Conservation (phyloP, 2,329 filamentous ascomycete genomes). For the Lasiodiplodia hormozganensis region DNA sequence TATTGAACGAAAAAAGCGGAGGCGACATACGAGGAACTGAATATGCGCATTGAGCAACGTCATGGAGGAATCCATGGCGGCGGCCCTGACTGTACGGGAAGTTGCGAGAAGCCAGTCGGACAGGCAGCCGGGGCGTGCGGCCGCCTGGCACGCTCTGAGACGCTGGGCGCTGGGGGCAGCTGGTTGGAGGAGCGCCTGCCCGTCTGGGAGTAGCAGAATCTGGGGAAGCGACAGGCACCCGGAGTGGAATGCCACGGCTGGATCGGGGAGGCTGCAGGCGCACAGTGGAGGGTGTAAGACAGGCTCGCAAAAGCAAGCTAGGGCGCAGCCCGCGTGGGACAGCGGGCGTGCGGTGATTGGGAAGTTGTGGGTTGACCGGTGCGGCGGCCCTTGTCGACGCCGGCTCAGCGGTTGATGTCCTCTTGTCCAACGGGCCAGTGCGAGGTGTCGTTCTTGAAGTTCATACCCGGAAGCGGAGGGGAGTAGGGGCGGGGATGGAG, state of each 20-base stretch:
- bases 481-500: constrained; percentile 6
- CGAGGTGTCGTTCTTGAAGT: constrained; percentile 50
- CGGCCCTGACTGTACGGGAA: neutral
- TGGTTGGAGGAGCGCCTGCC: constrained; percentile 10
- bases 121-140: constrained; percentile 1
- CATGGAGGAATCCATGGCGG: constrained; percentile 52
- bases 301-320: constrained; percentile 26
- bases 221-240: constrained; percentile 15
- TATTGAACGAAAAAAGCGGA: constrained; percentile 31
- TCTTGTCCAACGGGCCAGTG: constrained; percentile 56
- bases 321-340: constrained; percentile 11
- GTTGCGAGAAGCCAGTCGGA: constrained; percentile 1
- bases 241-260: constrained; percentile 4
- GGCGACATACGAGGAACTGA: constrained; percentile 54
- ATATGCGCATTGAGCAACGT: constrained; percentile 57
- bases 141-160: neutral
- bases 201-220: constrained; percentile 19
- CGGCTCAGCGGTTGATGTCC: constrained; percentile 50
- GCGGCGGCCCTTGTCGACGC: constrained; percentile 7
- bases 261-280: constrained; percentile 22
- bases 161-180: neutral
- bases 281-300: constrained; percentile 4
- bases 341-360: constrained; percentile 4
- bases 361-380: constrained; percentile 6
- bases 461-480: constrained; percentile 42